A percentile compares a stretch with the other conserved stretches of the same genome.
Conservation (phyloP, 2,329 filamentous ascomycete species). For the Fusarium anguioides region DNA sequence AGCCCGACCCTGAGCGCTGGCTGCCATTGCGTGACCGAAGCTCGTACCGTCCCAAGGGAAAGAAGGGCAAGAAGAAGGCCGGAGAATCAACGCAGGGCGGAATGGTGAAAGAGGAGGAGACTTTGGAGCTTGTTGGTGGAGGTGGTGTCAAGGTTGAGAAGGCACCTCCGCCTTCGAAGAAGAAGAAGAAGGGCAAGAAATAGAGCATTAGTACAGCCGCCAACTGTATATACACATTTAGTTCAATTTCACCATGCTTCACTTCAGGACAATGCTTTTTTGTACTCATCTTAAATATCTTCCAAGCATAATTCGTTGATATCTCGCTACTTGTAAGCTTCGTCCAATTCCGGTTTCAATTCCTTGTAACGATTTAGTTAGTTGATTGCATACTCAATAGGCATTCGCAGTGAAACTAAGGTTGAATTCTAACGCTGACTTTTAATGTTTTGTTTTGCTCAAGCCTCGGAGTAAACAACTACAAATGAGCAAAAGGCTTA, state of each 20-base stretch:
- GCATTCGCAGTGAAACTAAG: constrained; percentile 13
- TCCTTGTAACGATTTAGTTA: too few relatives aligned
- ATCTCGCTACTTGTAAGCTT: too few relatives aligned
- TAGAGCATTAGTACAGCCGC: constrained; percentile 49
- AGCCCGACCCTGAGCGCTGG: constrained; percentile 92
- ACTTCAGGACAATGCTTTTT: not conserved
- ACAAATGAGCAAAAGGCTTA: constrained; percentile 33
- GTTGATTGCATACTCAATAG: not conserved
- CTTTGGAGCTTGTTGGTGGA: constrained; percentile 70
- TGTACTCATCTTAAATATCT: too few relatives aligned
- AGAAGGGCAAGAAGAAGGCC: constrained; percentile 88
- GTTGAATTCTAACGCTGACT: constrained; percentile 41
- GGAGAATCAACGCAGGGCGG: constrained; percentile 87
- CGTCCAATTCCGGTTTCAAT: not conserved
- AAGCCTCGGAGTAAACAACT: constrained; percentile 25
- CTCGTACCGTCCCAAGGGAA: constrained; percentile 88
- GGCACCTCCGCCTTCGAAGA: constrained; percentile 59
- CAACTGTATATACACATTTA: constrained; percentile 3
- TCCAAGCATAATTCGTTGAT: too few relatives aligned
- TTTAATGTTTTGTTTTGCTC: constrained; percentile 38
- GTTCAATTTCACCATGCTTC: not conserved
- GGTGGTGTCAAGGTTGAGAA: constrained; percentile 75
- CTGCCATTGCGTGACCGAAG: constrained; percentile 89
- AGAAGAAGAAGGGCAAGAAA: constrained; percentile 66
- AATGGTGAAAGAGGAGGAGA: constrained; percentile 78